Evolutionary conservation across 306 rosid species (phyloP), one percentile per base, ranked within the genome.

Genomic region (Urtica urens): DNA sequence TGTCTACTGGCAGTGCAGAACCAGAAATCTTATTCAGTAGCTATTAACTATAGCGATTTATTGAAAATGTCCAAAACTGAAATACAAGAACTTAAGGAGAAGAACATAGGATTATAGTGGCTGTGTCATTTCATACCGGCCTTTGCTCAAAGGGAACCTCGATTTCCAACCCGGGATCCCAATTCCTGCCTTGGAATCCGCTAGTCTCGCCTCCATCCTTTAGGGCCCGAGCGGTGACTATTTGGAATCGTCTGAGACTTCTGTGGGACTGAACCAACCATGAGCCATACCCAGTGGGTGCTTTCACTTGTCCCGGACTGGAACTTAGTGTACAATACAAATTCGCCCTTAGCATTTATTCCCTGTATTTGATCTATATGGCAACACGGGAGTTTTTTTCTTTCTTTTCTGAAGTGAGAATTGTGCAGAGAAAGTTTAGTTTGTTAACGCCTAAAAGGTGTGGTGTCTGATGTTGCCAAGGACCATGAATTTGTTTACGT

Each of bases 121-220:
- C n/a, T n/a, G n/a, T n/a, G n/a, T n/a, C 9, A 39, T 15, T 15
- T n/a, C 44, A 2, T 81, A 85, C 94, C 83, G 93, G 95, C 46
- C 95, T 82, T 74, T 81, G 99, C 59, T 90, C 94, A 51, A 72
- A 90, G 24, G 99, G 94, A 71, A 90, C 93, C 60, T 71, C 99
- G 48, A 85, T 69, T 72, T 90, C 95, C 73, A 81, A 55, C 41
- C 80, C 87, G 7, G 94, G 92, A 37, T 90, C 84, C 94, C 95
- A 90, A 62, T 81, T 90, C 46, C 63, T 79, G 30, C 93, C 83
- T 1, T 71, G 81, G 49, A 76, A 84, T 39, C 84, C 80, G 8
- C 86, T 75, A 23, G 73, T 76, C 65, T 50, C 95, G 23, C 94
- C 95, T 9, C 66, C 76, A 64, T 79, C 92, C 54, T 64, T 77